Percentiles rank a stretch among this genome's conserved stretches.
Conservation (phyloP, 768 basidiomycete genomes). For the Lanmaoa pseudosensibilis region DNA sequence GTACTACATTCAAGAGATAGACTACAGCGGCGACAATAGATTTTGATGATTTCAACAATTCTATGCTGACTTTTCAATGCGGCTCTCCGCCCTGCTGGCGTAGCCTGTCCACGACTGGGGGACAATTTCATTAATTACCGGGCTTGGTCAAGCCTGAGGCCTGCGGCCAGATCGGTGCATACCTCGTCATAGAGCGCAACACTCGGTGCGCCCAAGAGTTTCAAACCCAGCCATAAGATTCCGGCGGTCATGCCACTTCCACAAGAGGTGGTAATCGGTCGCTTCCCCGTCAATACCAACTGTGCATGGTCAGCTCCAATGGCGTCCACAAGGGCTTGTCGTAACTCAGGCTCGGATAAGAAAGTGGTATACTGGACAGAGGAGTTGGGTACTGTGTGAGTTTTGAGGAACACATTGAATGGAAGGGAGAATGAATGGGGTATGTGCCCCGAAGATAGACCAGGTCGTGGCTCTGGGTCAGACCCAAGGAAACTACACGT, state of each 20-base stretch:
- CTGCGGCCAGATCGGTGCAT: slow-evolving; percentile 33
- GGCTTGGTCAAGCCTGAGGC: slow-evolving; percentile 6
- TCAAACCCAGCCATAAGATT: slow-evolving; percentile 89
- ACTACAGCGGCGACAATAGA: slow-evolving; percentile 5
- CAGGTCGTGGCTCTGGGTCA: slow-evolving; percentile 87
- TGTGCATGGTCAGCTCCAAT: slow-evolving; percentile 59
- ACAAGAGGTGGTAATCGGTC: slow-evolving; percentile 72
- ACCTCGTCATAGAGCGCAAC: slow-evolving; percentile 95
- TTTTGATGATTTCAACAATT: slow-evolving; percentile 4
- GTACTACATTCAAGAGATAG: slow-evolving; percentile 8
- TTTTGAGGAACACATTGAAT: slow-evolving; percentile 69
- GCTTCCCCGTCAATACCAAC: slow-evolving; percentile 59
- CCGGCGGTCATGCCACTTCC: slow-evolving; percentile 99
- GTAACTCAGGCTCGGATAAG: slow-evolving; percentile 57
- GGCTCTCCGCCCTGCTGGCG: slow-evolving; percentile 71
- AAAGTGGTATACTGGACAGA: slow-evolving; percentile 58
- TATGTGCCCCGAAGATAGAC: slow-evolving; percentile 89
- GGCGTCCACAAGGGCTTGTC: slow-evolving; percentile 55
- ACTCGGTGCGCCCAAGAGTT: slow-evolving; percentile 59
- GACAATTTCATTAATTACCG: slow-evolving; percentile 17
- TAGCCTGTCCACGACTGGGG: slow-evolving; percentile 96
- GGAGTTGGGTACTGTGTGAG: slow-evolving; percentile 33
- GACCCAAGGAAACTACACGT: slow-evolving; percentile 68
- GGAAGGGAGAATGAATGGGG: slow-evolving; percentile 84
- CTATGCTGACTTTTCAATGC: slow-evolving; percentile 54